phyloP scores from a whole-genome alignment of 2,329 filamentous ascomycete species.

The Xylaria sp. region DNA sequence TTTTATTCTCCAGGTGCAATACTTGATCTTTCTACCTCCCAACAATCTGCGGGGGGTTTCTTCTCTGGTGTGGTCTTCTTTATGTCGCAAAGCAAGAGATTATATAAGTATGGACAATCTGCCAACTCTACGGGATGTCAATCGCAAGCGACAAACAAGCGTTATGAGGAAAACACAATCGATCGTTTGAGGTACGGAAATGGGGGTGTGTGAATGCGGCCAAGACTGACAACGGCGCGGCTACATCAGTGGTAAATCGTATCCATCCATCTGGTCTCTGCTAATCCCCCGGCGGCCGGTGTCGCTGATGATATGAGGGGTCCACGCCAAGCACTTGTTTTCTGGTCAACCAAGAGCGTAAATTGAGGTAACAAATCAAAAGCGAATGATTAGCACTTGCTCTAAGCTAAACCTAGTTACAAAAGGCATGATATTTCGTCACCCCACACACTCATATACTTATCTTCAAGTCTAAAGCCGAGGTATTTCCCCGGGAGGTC shows the following conservation, averaged over 20 bases:
- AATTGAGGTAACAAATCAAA: slow-evolving; percentile 5
- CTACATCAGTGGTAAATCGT: too few relatives aligned
- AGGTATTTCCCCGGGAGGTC: not conserved
- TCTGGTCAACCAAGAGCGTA: not conserved
- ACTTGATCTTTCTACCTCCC: not conserved
- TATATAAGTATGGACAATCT: too few relatives aligned
- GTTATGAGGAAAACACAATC: too few relatives aligned
- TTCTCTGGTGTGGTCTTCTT: too few relatives aligned
- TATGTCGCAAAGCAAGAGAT: too few relatives aligned
- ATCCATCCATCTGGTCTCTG: too few relatives aligned
- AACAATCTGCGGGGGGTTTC: too few relatives aligned
- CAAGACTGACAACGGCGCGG: too few relatives aligned
- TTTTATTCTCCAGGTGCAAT: not conserved
- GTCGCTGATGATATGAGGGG: slow-evolving; percentile 19
- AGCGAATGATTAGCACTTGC: slow-evolving; percentile 1
- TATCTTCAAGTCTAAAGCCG: not conserved
- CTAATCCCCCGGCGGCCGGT: slow-evolving; percentile 15
- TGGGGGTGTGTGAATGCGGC: too few relatives aligned
- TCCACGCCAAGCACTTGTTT: not conserved
- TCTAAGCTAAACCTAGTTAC: not conserved
- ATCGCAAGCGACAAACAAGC: too few relatives aligned
- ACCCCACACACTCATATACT: slow-evolving; percentile 1
- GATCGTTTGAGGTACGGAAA: too few relatives aligned
- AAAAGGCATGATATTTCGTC: slow-evolving; percentile 13
- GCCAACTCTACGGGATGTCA: too few relatives aligned